Evolutionary conservation across 1,284 basidiomycete species (phyloP).

Genomic region (Cerrena zonata): DNA sequence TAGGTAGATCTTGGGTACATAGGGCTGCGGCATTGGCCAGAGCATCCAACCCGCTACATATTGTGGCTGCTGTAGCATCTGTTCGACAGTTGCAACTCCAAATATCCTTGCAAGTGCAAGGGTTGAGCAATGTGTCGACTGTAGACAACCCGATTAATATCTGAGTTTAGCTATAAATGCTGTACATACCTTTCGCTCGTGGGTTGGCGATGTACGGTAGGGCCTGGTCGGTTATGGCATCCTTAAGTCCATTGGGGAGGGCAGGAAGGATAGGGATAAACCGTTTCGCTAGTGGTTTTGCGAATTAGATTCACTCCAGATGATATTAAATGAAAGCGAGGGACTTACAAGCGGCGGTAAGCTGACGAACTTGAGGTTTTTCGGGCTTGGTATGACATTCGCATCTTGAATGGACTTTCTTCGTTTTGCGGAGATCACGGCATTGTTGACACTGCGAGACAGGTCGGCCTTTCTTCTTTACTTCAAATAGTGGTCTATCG

Average conservation of each 20-base stretch:
- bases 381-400: conserved; percentile 32
- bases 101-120: conserved; percentile 54
- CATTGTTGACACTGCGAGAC: conserved; percentile 78
- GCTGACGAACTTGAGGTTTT: conserved; percentile 9
- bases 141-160: conserved; percentile 6
- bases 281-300: conserved; percentile 14
- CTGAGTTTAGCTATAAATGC: conserved; percentile 1
- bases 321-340: neutral
- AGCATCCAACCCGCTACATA: conserved; percentile 34
- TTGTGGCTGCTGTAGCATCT: conserved; percentile 15
- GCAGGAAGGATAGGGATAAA: conserved; percentile 25
- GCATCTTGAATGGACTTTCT: conserved; percentile 69
- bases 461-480: conserved; percentile 77
- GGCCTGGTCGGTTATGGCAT: neutral
- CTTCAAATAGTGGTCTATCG: conserved; percentile 72
- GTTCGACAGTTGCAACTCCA: conserved; percentile 50
- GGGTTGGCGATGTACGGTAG: conserved; percentile 7
- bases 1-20: conserved; percentile 24
- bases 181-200: conserved; percentile 9
- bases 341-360: conserved; percentile 14
- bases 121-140: conserved; percentile 41
- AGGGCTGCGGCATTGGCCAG: conserved; percentile 48
- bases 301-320: neutral
- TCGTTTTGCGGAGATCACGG: conserved; percentile 69
- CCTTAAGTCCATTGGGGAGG: conserved; percentile 26